Evolutionary conservation across 164 flowering plant genomes (phyloP).

Genomic region (Vitis cinerea): DNA sequence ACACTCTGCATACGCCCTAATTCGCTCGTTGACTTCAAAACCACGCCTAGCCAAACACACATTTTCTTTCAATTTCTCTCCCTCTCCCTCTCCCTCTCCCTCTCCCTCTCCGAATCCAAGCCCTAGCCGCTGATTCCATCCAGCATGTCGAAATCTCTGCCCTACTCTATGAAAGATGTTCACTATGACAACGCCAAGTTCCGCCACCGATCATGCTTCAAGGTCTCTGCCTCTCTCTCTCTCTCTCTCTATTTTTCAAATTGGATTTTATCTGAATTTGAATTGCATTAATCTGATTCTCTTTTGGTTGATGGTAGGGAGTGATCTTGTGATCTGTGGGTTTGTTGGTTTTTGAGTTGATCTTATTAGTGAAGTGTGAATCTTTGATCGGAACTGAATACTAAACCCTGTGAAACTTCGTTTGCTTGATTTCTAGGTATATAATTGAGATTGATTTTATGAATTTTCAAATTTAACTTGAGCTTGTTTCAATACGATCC

Average conservation of each 20-base stretch:
- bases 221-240: conserved; percentile 36
- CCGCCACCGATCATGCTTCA: conserved; percentile 68
- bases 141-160: conserved; percentile 69
- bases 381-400: no score
- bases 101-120: not conserved
- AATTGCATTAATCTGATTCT: not conserved
- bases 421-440: no score
- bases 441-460: no score
- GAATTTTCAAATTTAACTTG: no score
- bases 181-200: conserved; percentile 93
- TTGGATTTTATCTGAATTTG: not conserved
- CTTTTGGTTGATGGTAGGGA: not conserved
- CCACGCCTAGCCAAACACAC: no score
- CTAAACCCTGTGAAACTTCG: no score
- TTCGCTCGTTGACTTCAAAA: no score
- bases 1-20: no score
- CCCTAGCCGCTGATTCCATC: conserved; percentile 10
- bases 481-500: no score
- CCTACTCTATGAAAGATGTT: conserved; percentile 76
- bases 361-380: no score
- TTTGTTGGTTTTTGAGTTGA: not conserved
- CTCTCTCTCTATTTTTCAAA: not conserved
- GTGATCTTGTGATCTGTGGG: not conserved
- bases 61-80: not conserved
- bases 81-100: no score